Base-by-base conservation (phyloP, 768 basidiomycete genomes). In the Cyathus striatus region DNA sequence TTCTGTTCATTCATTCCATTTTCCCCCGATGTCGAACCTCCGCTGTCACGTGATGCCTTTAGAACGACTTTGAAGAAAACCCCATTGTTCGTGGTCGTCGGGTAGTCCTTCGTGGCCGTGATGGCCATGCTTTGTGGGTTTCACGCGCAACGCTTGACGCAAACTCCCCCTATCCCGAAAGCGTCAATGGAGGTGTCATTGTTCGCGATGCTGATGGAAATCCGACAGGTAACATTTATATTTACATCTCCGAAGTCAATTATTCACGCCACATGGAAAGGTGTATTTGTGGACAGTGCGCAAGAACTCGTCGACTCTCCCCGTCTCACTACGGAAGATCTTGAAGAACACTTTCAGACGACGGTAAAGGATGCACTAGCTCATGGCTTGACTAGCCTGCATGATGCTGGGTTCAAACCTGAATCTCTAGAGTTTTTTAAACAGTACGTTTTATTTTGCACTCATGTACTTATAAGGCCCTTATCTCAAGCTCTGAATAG, bases 91-190 rank as follows among this genome's bases (percentile, higher is more conserved):
- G 65, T 35, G 83, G 80, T 17, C 75, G 88, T 12, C 82, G 81
- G 0, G 79, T 96, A 30, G 68, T 87, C 13, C 70, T 95, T 14
- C 83, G 86, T 49, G 81, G 90, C 57, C 88, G 93, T 46, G 93
- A 96, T 60, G 83, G 83, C 5, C 93, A 95, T 62, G 90, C 89
- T 1, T 67, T 89, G 5, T 95, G 93, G 93, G 79, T 90, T 10
- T 91, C 89, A 3, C 66, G 69, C 3, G 72, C 62, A 35, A 76
- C 82, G 2, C 64, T 94, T 2, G 63, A 73, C 43, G 50, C 54
- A 1, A 82, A 86, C 52, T 62, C 69, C 6, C 78, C 81, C 13
- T 71, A 90, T 18, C 88, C 92, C 2, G 67, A 75, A 5, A 55
- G 65, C 18, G 75, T 94, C 1, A 85, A 89, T 35, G 94, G 93